A percentile compares a stretch with the other conserved stretches of the same genome.
Evolutionary conservation across 495 filamentous ascomycete species (phyloP).

Genomic region (Amphirosellinia nigrospora): DNA sequence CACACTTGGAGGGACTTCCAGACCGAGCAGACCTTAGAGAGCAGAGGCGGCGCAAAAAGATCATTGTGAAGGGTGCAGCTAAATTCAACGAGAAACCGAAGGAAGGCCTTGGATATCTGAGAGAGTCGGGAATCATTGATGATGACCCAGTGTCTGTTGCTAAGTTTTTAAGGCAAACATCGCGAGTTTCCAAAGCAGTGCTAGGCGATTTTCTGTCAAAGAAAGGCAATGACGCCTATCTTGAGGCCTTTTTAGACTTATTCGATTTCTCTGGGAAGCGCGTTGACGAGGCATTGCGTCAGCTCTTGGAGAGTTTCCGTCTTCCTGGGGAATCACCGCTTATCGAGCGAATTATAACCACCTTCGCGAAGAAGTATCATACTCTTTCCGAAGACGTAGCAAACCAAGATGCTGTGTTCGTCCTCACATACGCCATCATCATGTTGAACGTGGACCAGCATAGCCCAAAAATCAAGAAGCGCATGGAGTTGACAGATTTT

Average conservation of each 20-base stretch:
- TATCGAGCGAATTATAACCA: conserved; percentile 90
- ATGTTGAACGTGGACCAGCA: conserved; percentile 95
- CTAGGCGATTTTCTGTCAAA: conserved; percentile 94
- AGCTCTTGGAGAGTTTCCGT: conserved; percentile 89
- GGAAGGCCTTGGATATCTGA: conserved; percentile 84
- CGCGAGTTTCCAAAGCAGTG: conserved; percentile 84
- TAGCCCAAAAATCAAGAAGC: conserved; percentile 89
- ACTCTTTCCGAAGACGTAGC: conserved; percentile 78
- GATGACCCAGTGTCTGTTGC: conserved; percentile 77
- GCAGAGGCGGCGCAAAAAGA: conserved; percentile 78
- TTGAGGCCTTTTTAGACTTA: conserved; percentile 81
- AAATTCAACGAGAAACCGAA: conserved; percentile 97
- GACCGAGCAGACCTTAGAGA: conserved; percentile 66
- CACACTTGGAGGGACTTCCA: conserved; percentile 69
- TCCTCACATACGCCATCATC: conserved; percentile 95
- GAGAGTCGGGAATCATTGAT: conserved; percentile 81
- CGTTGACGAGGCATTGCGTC: conserved; percentile 87
- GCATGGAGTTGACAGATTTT: conserved; percentile 85
- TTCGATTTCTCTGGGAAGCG: conserved; percentile 87
- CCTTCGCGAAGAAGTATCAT: conserved; percentile 87
- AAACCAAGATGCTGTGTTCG: conserved; percentile 86
- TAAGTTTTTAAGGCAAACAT: conserved; percentile 81
- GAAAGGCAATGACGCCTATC: conserved; percentile 77
- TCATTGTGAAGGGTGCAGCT: conserved; percentile 83
- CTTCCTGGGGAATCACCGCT: conserved; percentile 90